A percentile compares a stretch with the other conserved stretches of the same genome.
These are phyloP conservation scores for Mycocentrospora acerina DNA, from an alignment of 2,329 filamentous ascomycete species.

Conservation along the genomic window DNA sequence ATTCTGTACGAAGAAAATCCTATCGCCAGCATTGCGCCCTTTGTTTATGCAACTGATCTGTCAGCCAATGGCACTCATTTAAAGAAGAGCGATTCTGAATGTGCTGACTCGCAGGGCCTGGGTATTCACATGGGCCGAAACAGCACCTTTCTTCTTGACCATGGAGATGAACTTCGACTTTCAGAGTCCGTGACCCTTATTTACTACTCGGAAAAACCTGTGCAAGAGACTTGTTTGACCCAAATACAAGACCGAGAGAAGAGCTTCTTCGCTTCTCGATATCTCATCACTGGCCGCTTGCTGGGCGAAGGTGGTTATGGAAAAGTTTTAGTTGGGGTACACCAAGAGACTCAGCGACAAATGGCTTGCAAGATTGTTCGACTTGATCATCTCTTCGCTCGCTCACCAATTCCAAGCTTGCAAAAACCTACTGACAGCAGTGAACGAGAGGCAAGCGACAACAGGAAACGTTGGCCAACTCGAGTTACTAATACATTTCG, in stretches of 20 bases:
- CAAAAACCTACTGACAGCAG: constrained; percentile 3
- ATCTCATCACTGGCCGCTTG: constrained; percentile 50
- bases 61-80: constrained; percentile 48
- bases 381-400: constrained; percentile 39
- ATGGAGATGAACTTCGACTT: constrained; percentile 45
- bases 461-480: constrained; percentile 23
- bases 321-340: constrained; percentile 56
- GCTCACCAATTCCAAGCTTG: constrained; percentile 6
- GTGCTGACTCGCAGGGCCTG: constrained; percentile 21
- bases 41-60: constrained; percentile 51
- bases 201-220: constrained; percentile 18
- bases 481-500: constrained; percentile 34
- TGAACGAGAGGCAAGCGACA: constrained; percentile 1
- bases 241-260: constrained; percentile 34
- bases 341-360: constrained; percentile 58
- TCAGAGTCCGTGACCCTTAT: constrained; percentile 31
- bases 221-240: constrained; percentile 16
- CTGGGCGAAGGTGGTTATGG: constrained; percentile 59
- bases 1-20: constrained; percentile 48
- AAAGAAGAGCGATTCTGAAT: constrained; percentile 27
- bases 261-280: constrained; percentile 52
- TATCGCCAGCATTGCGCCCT: constrained; percentile 40
- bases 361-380: constrained; percentile 69
- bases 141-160: constrained; percentile 45
- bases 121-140: constrained; percentile 34